Conservation (phyloP, 805 yeast species). For the Groenewaldozyma tartarivorans region DNA sequence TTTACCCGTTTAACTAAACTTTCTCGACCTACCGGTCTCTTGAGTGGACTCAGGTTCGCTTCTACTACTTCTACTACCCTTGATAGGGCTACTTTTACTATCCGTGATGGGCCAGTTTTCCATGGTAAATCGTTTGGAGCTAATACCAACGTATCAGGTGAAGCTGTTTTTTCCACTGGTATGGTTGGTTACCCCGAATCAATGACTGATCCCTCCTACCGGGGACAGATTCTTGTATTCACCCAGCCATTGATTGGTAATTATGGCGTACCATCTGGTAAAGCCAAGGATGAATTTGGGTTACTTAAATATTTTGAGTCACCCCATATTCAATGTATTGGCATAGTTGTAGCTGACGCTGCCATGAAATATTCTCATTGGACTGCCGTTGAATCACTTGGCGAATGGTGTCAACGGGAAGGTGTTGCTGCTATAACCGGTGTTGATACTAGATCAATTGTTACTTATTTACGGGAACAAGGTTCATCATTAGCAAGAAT, state of each 20-base stretch:
- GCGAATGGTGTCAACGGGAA: constrained; percentile 93
- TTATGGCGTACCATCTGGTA: constrained; percentile 92
- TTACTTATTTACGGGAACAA: constrained; percentile 84
- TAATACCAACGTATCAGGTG: constrained; percentile 84
- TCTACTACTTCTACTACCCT: constrained; percentile 6
- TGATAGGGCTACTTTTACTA: constrained; percentile 64
- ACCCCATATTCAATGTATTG: constrained; percentile 85
- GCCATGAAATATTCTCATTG: constrained; percentile 97
- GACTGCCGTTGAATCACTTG: constrained; percentile 96
- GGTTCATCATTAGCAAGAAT: constrained; percentile 92
- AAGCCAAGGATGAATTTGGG: constrained; percentile 72
- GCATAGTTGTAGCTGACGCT: constrained; percentile 91
- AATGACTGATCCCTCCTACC: constrained; percentile 97
- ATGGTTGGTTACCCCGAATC: constrained; percentile 98
- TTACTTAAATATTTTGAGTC: constrained; percentile 86
- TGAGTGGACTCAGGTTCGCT: background rate
- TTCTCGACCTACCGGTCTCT: background rate
- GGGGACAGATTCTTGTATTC: constrained; percentile 92
- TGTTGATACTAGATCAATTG: constrained; percentile 93
- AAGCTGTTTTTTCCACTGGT: constrained; percentile 96
- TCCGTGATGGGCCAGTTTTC: constrained; percentile 88
- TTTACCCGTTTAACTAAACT: too few relatives aligned
- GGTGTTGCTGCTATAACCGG: constrained; percentile 96
- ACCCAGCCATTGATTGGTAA: constrained; percentile 97
- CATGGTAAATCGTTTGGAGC: constrained; percentile 96